These are phyloP conservation scores for Stagonosporopsis chrysanthemi DNA, from an alignment of 2,329 filamentous ascomycete genomes.

Conservation along the genomic window DNA sequence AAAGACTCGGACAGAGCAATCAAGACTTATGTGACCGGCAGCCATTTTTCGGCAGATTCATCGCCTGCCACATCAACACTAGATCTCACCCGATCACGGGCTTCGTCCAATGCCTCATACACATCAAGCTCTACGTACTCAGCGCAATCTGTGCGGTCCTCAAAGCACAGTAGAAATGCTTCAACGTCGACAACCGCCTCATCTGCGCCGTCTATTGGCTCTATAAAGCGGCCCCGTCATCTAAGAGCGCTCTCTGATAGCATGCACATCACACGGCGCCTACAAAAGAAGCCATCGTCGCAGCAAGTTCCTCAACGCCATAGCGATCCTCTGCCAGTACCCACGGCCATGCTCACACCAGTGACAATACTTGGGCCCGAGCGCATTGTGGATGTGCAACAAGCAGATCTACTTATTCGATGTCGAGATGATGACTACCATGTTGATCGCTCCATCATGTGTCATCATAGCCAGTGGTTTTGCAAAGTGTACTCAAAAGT, in stretches of 20 bases:
- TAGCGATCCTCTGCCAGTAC: conserved; percentile 12
- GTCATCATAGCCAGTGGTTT: conserved; percentile 43
- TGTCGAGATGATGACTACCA: conserved; percentile 41
- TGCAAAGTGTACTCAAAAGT: conserved; percentile 38
- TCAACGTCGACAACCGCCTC: conserved; percentile 14
- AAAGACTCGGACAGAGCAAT: background rate
- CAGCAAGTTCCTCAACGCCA: conserved; percentile 11
- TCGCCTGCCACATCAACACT: conserved; percentile 18
- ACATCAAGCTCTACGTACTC: conserved; percentile 11
- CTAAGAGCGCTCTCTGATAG: conserved; percentile 17
- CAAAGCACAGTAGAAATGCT: conserved; percentile 10
- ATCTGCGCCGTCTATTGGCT: conserved; percentile 5
- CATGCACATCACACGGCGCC: conserved; percentile 2
- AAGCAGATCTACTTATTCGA: conserved; percentile 39
- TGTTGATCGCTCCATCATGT: conserved; percentile 41
- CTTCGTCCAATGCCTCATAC: conserved; percentile 16
- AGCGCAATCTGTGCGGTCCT: conserved; percentile 5
- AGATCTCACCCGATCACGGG: conserved; percentile 15
- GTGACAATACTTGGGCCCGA: conserved; percentile 18
- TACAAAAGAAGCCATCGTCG: conserved; percentile 19
- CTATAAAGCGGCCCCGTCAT: conserved; percentile 7
- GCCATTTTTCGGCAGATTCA: conserved; percentile 20
- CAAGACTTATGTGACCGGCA: conserved; percentile 11
- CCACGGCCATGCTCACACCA: conserved; percentile 15
- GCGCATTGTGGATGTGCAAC: conserved; percentile 25